A percentile compares a stretch with the other conserved stretches of the same genome.
Evolutionary conservation across 495 filamentous ascomycete species (phyloP).

Genomic region (Lasiosphaeria miniovina): DNA sequence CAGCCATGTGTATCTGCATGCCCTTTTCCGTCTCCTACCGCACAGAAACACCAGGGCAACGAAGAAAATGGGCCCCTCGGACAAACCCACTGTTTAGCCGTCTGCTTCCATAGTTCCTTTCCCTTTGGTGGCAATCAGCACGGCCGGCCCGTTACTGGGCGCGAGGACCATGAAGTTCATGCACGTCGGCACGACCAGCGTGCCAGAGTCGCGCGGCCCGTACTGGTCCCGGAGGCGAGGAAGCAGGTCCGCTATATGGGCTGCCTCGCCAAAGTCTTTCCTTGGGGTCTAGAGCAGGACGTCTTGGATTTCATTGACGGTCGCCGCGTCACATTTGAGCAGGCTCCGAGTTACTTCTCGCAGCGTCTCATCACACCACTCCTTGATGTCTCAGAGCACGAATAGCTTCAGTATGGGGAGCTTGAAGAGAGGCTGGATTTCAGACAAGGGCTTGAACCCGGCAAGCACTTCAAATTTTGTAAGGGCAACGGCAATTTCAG

Average conservation of each 20-base stretch:
- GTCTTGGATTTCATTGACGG: slow-evolving; percentile 48
- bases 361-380: slow-evolving; percentile 61
- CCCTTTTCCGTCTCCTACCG: slow-evolving; percentile 47
- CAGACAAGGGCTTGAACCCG: slow-evolving; percentile 64
- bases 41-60: slow-evolving; percentile 59
- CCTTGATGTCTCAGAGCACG: slow-evolving; percentile 35
- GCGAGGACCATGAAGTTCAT: slow-evolving; percentile 73
- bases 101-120: slow-evolving; percentile 56
- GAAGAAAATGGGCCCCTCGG: slow-evolving; percentile 67
- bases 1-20: slow-evolving; percentile 54
- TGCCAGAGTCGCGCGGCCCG: slow-evolving; percentile 55
- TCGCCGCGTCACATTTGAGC: slow-evolving; percentile 51
- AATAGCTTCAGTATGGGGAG: slow-evolving; percentile 49
- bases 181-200: slow-evolving; percentile 60
- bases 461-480: slow-evolving; percentile 77
- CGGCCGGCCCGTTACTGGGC: slow-evolving; percentile 58
- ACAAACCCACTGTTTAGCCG: slow-evolving; percentile 51
- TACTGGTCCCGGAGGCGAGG: slow-evolving; percentile 66
- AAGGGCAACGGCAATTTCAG: slow-evolving; percentile 75
- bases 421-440: slow-evolving; percentile 59
- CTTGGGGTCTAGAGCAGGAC: slow-evolving; percentile 47
- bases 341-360: slow-evolving; percentile 56
- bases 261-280: slow-evolving; percentile 38
- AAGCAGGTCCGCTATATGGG: slow-evolving; percentile 61
- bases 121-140: slow-evolving; percentile 64